phyloP scores from a whole-genome alignment of 176 grass and related monocot species.

The Microstegium vimineum region DNA sequence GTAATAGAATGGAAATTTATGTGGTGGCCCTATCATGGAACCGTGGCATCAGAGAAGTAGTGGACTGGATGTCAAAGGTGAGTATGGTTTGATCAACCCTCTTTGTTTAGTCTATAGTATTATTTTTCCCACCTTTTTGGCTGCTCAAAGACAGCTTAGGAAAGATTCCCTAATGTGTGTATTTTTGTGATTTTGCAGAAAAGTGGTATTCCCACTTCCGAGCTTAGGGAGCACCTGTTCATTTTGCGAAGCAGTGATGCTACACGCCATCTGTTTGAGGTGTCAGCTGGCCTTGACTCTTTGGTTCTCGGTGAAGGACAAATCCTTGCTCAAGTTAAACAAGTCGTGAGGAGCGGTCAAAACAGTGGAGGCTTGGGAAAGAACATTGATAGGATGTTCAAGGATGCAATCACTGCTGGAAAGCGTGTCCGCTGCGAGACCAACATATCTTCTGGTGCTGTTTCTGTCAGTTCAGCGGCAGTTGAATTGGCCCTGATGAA shows the following conservation, averaged over 20 bases:
- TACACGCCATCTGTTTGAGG: conserved; percentile 84
- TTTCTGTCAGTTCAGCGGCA: conserved; percentile 92
- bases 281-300: conserved; percentile 83
- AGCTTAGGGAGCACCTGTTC: conserved; percentile 83
- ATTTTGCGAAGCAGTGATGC: conserved; percentile 74
- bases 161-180: conserved; percentile 24
- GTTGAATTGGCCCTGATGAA: conserved; percentile 92
- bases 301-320: conserved; percentile 86
- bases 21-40: conserved; percentile 93
- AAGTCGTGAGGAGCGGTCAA: conserved; percentile 79
- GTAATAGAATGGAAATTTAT: conserved; percentile 98
- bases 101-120: background rate
- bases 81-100: conserved; percentile 16
- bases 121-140: conserved; percentile 9
- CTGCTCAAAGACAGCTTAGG: conserved; percentile 5
- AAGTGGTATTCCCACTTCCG: conserved; percentile 70
- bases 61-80: conserved; percentile 99
- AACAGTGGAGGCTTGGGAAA: conserved; percentile 75
- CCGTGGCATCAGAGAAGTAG: conserved; percentile 90
- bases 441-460: conserved; percentile 81
- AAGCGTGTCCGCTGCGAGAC: conserved; percentile 82
- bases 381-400: conserved; percentile 98
- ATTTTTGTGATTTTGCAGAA: conserved; percentile 41
- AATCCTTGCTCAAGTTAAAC: conserved; percentile 87
- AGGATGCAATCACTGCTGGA: conserved; percentile 88